Evolutionary conservation across 768 basidiomycete species (phyloP), one percentile per base, ranked within the genome.

Genomic region (Multifurca ochricompacta): DNA sequence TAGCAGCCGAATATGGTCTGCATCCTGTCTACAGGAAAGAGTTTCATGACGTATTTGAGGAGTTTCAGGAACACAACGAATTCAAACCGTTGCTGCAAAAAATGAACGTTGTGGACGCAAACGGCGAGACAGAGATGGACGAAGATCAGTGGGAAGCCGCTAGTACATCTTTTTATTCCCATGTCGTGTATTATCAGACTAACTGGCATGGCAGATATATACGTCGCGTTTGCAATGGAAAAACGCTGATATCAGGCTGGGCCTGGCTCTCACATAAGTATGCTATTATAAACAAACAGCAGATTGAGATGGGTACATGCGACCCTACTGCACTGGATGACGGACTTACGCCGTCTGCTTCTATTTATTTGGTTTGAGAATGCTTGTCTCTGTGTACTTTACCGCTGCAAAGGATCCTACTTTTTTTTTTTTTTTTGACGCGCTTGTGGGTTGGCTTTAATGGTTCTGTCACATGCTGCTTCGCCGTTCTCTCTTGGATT

Each of bases 121-220:
- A 85, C 37, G 92, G 93, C 2, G 87, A 87, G 70, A 94, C 90
- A 64, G 73, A 88, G 49, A 96, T 98, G 90, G 82, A 93, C 60
- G 87, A 88, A 61, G 86, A 89, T 62, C 94, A 98, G 70, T 96
- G 95, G 91, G 93, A 97, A 65, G 95, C 95, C 59, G 93, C 92
- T n/a, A 97, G 96, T 97, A 70, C 70, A 92, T 80, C 11, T 10
- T 39, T 42, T 42, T 31, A 4, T 31, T 44, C 49, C 46, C 47
- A 23, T 21, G 32, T 51, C 9, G 27, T 56, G 8, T 48, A 1
- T 18, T 25, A 13, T 31, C 19, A 28, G 44, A n/a, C 58, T 45
- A n/a, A 58, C 18, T 47, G 21, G n/a, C 49, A 65, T n/a, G 21
- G 1, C 64, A 97, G 94, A 94, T 67, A 83, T 97, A 48, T 97